Evolutionary conservation across 108 stramenopile species (phyloP).

Genomic region (Phaeodactylum tricornutum): DNA sequence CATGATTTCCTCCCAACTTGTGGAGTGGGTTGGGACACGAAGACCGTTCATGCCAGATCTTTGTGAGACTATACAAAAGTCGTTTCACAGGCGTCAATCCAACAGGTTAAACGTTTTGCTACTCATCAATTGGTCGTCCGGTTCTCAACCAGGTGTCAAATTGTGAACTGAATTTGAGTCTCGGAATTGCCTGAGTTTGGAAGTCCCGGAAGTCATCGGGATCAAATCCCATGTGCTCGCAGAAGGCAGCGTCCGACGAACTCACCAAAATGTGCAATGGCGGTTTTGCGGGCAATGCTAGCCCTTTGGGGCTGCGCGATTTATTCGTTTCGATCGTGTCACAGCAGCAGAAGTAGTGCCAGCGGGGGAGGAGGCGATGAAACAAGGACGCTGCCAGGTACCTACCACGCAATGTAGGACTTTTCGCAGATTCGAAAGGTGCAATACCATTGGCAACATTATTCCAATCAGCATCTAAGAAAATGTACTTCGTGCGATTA

Average conservation of each 20-base stretch:
- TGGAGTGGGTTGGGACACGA: too few species aligned
- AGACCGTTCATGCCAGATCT: too few species aligned
- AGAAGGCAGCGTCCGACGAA: constrained; percentile 55
- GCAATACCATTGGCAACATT: neutral
- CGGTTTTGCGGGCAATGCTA: constrained; percentile 11
- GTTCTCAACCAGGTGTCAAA: constrained; percentile 75
- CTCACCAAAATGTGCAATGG: constrained; percentile 61
- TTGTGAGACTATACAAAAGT: too few species aligned
- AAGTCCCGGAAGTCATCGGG: constrained; percentile 36
- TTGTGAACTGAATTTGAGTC: constrained; percentile 69
- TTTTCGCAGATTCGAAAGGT: too few species aligned
- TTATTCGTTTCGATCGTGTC: constrained; percentile 5
- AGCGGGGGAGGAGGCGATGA: constrained; percentile 74
- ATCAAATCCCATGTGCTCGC: constrained; percentile 32
- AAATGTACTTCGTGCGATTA: constrained; percentile 69
- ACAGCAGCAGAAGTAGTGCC: constrained; percentile 37
- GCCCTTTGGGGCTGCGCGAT: neutral
- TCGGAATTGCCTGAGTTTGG: constrained; percentile 44
- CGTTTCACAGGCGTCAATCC: too few species aligned
- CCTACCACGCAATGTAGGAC: constrained; percentile 25
- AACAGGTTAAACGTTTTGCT: too few species aligned
- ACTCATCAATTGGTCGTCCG: constrained; percentile 63
- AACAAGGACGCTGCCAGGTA: constrained; percentile 75
- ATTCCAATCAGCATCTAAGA: constrained; percentile 36
- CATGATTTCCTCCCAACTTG: too few species aligned